Evolutionary conservation across 2,329 filamentous ascomycete species (phyloP).

Genomic region (Didymella glomerata): DNA sequence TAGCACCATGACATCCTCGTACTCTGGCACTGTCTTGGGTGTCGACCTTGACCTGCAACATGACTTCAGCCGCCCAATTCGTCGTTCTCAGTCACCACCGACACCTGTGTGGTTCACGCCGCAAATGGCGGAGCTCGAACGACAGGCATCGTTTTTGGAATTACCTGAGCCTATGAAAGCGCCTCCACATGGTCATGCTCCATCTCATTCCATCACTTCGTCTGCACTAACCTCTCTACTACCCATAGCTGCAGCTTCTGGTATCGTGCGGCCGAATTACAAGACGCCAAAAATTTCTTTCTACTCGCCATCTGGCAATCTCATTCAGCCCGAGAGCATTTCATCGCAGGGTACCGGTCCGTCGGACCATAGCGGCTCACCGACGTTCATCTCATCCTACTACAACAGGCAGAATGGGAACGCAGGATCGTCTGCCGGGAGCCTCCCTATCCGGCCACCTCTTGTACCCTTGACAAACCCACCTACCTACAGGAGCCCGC

Average conservation of each 20-base stretch:
- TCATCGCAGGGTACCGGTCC: slow-evolving; percentile 24
- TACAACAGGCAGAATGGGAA: slow-evolving; percentile 18
- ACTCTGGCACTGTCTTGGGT: slow-evolving; percentile 48
- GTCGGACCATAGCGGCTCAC: slow-evolving; percentile 19
- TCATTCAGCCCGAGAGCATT: slow-evolving; percentile 40
- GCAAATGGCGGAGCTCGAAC: slow-evolving; percentile 32
- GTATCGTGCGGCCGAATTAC: slow-evolving; percentile 43
- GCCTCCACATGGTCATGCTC: background rate
- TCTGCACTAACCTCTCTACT: slow-evolving; percentile 49
- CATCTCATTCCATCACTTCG: slow-evolving; percentile 41
- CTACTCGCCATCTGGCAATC: slow-evolving; percentile 47
- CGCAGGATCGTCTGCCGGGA: background rate
- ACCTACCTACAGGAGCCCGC: slow-evolving; percentile 26
- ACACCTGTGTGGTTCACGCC: slow-evolving; percentile 40
- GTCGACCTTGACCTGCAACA: slow-evolving; percentile 47
- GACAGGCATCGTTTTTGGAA: slow-evolving; percentile 23
- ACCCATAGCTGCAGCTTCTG: slow-evolving; percentile 49
- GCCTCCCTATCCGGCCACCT: slow-evolving; percentile 21
- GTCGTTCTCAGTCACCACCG: slow-evolving; percentile 35
- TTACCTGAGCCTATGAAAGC: slow-evolving; percentile 20
- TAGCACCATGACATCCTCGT: slow-evolving; percentile 46
- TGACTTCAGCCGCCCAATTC: slow-evolving; percentile 22
- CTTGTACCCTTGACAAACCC: slow-evolving; percentile 36
- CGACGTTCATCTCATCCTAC: slow-evolving; percentile 18
- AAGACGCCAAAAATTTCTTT: slow-evolving; percentile 43